Percentiles rank a stretch among this genome's conserved stretches.
phyloP scores from a whole-genome alignment of 2,329 filamentous ascomycete genomes.

The Hansfordia pulvinata region DNA sequence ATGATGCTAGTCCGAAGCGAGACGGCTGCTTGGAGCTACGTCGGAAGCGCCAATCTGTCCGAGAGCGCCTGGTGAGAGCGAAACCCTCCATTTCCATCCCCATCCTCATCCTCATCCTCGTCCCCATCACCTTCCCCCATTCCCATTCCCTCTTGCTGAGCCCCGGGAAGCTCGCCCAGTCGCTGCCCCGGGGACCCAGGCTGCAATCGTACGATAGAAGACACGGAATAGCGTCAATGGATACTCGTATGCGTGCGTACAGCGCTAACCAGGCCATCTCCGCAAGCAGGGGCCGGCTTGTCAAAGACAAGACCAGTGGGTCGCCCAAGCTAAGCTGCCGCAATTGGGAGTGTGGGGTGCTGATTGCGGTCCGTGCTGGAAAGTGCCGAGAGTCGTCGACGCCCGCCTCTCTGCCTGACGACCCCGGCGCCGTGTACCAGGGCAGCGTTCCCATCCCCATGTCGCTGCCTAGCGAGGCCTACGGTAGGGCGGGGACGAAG shows the following conservation, averaged over 20 bases:
- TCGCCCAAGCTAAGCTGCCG: constrained; percentile 65
- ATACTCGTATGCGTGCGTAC: too few species aligned
- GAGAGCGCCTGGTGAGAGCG: constrained; percentile 85
- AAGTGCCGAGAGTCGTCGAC: too few species aligned
- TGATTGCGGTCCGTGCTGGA: constrained; percentile 47
- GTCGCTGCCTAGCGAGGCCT: neutral
- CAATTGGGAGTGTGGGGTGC: constrained; percentile 93
- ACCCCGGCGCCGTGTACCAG: neutral
- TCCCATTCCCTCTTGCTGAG: too few species aligned
- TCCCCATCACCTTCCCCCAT: too few species aligned
- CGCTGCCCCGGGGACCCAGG: too few species aligned
- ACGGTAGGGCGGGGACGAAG: neutral
- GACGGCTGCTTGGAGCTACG: constrained; percentile 57
- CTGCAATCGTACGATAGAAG: too few species aligned
- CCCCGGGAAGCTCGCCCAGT: too few species aligned
- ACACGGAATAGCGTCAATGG: too few species aligned
- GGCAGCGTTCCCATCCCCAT: neutral
- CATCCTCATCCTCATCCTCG: too few species aligned
- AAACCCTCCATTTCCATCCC: too few species aligned
- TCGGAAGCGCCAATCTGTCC: constrained; percentile 84
- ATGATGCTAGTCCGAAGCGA: constrained; percentile 36
- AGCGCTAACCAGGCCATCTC: too few species aligned
- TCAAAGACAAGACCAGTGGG: constrained; percentile 53
- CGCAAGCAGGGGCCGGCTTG: constrained; percentile 35
- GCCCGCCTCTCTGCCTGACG: too few species aligned